Conservation (phyloP, 768 basidiomycete genomes). For the Xerocomellus intermedius region DNA sequence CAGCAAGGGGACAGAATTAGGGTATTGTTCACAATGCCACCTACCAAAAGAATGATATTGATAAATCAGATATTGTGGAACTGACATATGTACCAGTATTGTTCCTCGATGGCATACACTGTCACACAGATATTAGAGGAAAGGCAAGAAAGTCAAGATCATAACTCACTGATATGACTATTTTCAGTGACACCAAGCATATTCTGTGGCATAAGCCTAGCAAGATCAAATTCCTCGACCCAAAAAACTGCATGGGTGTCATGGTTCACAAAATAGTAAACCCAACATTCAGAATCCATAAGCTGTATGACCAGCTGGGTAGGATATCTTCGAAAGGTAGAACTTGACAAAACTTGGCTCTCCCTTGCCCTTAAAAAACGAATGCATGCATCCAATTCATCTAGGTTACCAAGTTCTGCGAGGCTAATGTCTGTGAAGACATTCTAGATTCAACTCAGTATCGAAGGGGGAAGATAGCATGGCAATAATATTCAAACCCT, state of each 20-base stretch:
- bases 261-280: conserved; percentile 1
- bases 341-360: background rate
- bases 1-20: background rate
- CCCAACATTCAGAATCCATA: background rate
- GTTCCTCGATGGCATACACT: background rate
- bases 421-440: background rate
- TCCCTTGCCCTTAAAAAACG: background rate
- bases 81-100: background rate
- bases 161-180: background rate
- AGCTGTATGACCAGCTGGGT: background rate
- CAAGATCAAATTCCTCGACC: background rate
- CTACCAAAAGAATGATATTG: background rate
- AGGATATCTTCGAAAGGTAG: background rate
- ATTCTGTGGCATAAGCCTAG: background rate
- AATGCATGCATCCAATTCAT: background rate
- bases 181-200: background rate
- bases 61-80: background rate
- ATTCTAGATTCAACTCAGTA: background rate
- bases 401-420: background rate
- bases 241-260: background rate
- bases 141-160: background rate
- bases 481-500: background rate
- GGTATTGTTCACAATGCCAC: background rate
- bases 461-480: background rate
- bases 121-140: background rate